Conservation (phyloP, 2,329 filamentous ascomycete species). For the Lecanicillium sp. region DNA sequence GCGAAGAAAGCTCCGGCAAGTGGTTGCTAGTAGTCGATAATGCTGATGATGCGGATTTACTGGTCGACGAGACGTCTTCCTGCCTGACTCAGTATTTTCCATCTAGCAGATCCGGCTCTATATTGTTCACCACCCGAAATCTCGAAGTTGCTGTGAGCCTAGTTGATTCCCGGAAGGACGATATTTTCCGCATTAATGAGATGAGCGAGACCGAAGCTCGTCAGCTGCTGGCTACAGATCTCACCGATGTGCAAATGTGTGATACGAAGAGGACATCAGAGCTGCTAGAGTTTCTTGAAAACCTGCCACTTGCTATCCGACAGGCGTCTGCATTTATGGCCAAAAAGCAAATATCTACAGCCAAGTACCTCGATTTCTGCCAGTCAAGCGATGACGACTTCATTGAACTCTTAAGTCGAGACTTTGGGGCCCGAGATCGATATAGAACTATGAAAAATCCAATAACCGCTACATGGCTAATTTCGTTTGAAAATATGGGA, state of each 20-base stretch:
- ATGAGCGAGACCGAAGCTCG: constrained; percentile 15
- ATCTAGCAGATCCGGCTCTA: constrained; percentile 9
- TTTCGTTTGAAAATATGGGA: constrained; percentile 24
- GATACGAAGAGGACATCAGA: constrained; percentile 11
- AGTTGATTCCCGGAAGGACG: constrained; percentile 6
- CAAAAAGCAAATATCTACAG: constrained; percentile 14
- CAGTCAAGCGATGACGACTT: constrained; percentile 13
- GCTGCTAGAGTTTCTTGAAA: constrained; percentile 20
- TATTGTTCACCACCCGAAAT: constrained; percentile 15
- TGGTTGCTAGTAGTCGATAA: constrained; percentile 41
- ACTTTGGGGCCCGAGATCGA: constrained; percentile 21
- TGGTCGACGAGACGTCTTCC: constrained; percentile 16
- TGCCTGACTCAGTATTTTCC: constrained; percentile 15
- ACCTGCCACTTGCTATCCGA: constrained; percentile 26
- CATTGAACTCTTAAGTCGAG: constrained; percentile 17
- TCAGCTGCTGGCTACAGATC: constrained; percentile 13
- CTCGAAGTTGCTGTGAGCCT: constrained; percentile 6
- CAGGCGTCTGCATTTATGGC: constrained; percentile 29
- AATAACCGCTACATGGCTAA: constrained; percentile 23
- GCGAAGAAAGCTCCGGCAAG: constrained; percentile 14
- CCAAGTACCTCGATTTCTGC: constrained; percentile 18
- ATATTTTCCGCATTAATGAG: constrained; percentile 14
- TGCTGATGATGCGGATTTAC: constrained; percentile 28
- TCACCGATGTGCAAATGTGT: constrained; percentile 13
- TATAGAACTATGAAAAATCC: constrained; percentile 19